A percentile compares a stretch with the other conserved stretches of the same genome.
phyloP scores from a whole-genome alignment of 139 green algal genomes.

The Penium margaritaceum region DNA sequence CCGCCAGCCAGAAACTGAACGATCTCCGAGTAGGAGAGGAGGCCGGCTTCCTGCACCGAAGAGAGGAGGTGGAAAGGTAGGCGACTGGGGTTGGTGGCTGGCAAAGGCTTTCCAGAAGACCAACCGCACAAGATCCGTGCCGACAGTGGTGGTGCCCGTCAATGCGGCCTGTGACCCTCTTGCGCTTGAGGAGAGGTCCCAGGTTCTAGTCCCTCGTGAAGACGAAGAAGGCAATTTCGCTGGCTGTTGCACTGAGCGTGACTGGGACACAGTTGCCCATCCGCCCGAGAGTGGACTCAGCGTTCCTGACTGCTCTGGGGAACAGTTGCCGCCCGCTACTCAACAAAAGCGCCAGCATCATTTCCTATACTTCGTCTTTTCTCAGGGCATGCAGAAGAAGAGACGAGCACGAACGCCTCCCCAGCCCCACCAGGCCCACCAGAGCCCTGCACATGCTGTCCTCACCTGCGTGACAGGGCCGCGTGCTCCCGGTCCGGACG shows the following conservation, averaged over 20 bases:
- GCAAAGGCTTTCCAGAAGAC: not conserved
- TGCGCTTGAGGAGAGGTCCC: not conserved
- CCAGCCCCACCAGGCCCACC: not conserved
- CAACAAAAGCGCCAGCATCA: not conserved
- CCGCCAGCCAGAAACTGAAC: not conserved
- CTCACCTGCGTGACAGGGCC: not conserved
- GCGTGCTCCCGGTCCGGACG: not conserved
- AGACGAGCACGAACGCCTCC: too few species aligned
- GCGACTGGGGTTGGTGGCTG: not conserved
- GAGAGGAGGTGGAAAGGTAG: not conserved
- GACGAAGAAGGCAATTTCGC: not conserved
- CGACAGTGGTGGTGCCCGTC: too few species aligned
- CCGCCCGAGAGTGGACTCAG: not conserved
- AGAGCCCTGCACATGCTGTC: not conserved
- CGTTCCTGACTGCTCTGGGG: not conserved
- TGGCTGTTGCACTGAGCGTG: not conserved
- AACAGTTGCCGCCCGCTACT: not conserved
- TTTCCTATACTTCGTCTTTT: not conserved
- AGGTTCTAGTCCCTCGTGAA: not conserved
- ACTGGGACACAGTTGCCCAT: not conserved
- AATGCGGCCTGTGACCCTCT: too few species aligned
- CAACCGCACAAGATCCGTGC: too few species aligned
- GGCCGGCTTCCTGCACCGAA: not conserved
- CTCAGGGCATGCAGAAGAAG: not conserved
- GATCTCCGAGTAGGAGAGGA: constrained; percentile 8